Evolutionary conservation across 257 asterid genomes (phyloP).

Genomic region (Solanum sejunctum): DNA sequence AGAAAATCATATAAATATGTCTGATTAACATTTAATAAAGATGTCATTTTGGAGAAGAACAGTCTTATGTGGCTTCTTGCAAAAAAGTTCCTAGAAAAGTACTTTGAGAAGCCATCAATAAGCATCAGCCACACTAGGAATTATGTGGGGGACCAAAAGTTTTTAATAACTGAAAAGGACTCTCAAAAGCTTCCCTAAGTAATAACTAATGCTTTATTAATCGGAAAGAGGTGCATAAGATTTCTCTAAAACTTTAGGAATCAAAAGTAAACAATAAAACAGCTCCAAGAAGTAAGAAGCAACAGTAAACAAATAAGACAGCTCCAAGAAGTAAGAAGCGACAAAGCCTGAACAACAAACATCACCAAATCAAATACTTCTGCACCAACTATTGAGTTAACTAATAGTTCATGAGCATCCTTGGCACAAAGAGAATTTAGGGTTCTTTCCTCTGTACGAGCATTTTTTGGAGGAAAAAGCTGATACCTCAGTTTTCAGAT

Average conservation of each 20-base stretch:
- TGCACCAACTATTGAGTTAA: background rate
- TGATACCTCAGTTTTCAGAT: background rate
- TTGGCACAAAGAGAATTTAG: background rate
- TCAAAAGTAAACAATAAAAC: background rate
- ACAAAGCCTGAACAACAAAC: background rate
- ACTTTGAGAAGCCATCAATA: background rate
- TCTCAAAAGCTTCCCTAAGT: background rate
- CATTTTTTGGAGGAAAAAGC: background rate
- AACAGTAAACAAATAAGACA: background rate
- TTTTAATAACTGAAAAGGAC: background rate
- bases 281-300: background rate
- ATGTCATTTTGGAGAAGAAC: background rate
- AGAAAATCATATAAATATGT: background rate
- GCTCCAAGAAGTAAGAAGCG: background rate
- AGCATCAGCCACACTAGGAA: background rate
- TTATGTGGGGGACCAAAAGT: background rate
- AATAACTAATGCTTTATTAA: background rate
- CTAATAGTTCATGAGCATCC: background rate
- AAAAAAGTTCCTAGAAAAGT: background rate
- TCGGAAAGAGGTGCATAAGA: background rate
- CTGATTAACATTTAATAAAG: background rate
- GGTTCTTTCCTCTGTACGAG: background rate
- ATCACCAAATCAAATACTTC: background rate
- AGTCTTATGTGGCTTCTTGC: background rate
- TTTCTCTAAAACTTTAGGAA: background rate